Conservation (phyloP, 306 rosid species). For the Amphicarpaea edgeworthii region DNA sequence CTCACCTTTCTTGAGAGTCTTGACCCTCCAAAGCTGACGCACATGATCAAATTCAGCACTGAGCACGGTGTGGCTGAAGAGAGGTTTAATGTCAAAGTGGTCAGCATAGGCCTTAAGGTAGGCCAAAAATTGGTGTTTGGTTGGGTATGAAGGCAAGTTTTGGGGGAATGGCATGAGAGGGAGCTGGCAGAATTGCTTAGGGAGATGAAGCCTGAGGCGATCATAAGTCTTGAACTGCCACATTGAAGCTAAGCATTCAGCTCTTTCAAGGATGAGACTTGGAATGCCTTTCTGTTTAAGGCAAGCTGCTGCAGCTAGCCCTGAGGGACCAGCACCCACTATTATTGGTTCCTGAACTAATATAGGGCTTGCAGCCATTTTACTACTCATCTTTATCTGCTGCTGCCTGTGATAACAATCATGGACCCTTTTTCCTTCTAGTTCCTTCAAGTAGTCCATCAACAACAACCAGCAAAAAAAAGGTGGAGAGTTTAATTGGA, state of each 20-base stretch:
- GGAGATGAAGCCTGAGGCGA: slow-evolving; percentile 92
- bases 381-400: slow-evolving; percentile 34
- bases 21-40: slow-evolving; percentile 63
- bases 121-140: slow-evolving; percentile 74
- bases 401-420: slow-evolving; percentile 44
- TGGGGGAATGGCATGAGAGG: slow-evolving; percentile 84
- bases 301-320: slow-evolving; percentile 90
- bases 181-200: slow-evolving; percentile 84
- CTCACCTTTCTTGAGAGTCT: slow-evolving; percentile 48
- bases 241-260: slow-evolving; percentile 82
- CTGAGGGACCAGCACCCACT: slow-evolving; percentile 98
- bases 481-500: background rate
- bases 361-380: slow-evolving; percentile 30
- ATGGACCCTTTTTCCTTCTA: slow-evolving; percentile 69
- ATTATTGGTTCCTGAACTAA: slow-evolving; percentile 70
- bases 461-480: background rate
- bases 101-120: slow-evolving; percentile 68
- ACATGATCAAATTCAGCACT: slow-evolving; percentile 64
- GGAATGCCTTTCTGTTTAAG: slow-evolving; percentile 76
- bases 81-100: slow-evolving; percentile 64
- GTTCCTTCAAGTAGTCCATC: slow-evolving; percentile 80
- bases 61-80: slow-evolving; percentile 58
- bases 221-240: slow-evolving; percentile 91
- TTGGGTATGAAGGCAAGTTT: slow-evolving; percentile 80
- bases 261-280: slow-evolving; percentile 72